Conservation (phyloP, 768 basidiomycete species). For the Cubamyces sp. region DNA sequence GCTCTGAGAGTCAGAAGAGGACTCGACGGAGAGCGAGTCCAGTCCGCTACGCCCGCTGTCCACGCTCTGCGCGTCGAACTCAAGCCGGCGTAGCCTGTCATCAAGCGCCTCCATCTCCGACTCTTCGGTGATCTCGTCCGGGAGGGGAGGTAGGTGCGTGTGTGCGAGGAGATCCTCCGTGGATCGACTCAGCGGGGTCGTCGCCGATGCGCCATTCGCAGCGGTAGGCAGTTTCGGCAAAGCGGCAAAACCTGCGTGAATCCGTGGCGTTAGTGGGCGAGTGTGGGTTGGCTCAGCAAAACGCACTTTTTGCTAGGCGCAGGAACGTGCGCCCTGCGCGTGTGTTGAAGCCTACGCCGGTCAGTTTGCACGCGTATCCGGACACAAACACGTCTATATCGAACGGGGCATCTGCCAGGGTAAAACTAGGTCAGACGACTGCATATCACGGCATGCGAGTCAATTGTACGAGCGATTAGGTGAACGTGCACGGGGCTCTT, state of each 20-base stretch:
- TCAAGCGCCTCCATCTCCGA: slow-evolving; percentile 61
- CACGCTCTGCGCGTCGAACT: slow-evolving; percentile 29
- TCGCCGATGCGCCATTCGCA: slow-evolving; percentile 24
- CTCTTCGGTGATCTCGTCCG: slow-evolving; percentile 63
- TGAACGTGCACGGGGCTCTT: too few relatives aligned
- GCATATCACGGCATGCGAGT: too few relatives aligned
- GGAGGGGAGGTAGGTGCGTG: slow-evolving; percentile 56
- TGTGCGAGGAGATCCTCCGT: slow-evolving; percentile 54
- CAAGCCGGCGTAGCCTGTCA: slow-evolving; percentile 47
- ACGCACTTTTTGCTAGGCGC: slow-evolving; percentile 72
- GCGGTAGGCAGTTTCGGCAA: slow-evolving; percentile 54
- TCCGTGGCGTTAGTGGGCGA: neutral
- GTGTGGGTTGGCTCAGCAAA: neutral
- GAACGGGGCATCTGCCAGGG: slow-evolving; percentile 51
- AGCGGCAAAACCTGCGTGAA: slow-evolving; percentile 64
- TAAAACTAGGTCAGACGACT: neutral
- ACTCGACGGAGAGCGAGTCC: slow-evolving; percentile 8
- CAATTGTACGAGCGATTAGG: too few relatives aligned
- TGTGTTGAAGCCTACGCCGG: slow-evolving; percentile 61
- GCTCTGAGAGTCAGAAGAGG: slow-evolving; percentile 13
- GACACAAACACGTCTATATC: slow-evolving; percentile 76
- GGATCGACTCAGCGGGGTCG: slow-evolving; percentile 32
- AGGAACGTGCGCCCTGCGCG: slow-evolving; percentile 81
- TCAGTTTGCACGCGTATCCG: slow-evolving; percentile 70
- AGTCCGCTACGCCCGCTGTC: slow-evolving; percentile 11